Conservation (phyloP, 352 stramenopile genomes). For the Globisporangium cederbergense region DNA sequence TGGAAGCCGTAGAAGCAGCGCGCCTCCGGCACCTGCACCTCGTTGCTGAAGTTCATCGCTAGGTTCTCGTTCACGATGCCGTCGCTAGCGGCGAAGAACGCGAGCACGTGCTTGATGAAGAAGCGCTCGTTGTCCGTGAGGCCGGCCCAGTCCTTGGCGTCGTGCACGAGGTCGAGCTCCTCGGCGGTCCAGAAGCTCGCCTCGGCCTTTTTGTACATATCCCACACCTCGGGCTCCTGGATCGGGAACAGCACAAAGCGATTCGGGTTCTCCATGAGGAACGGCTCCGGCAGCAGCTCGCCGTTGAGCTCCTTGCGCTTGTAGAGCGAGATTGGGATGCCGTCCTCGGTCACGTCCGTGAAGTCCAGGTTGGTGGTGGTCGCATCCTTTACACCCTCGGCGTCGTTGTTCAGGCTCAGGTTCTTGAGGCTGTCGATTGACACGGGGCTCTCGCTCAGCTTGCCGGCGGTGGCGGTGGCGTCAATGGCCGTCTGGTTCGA, state of each 20-base stretch:
- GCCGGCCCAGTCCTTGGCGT: conserved; percentile 94
- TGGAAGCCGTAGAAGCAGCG: conserved; percentile 99
- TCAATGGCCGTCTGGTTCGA: conserved; percentile 9
- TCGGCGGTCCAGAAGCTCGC: conserved; percentile 99
- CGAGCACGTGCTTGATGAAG: conserved; percentile 98
- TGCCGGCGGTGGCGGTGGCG: conserved; percentile 23
- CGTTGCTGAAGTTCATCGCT: conserved; percentile 97
- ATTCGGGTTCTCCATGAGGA: conserved; percentile 94
- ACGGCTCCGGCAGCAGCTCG: conserved; percentile 86
- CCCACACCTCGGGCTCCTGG: conserved; percentile 96
- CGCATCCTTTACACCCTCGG: neutral
- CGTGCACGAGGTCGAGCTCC: conserved; percentile 96
- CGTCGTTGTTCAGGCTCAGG: conserved; percentile 7
- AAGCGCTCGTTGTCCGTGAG: conserved; percentile 95
- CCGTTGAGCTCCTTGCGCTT: conserved; percentile 86
- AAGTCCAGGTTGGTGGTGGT: conserved; percentile 17
- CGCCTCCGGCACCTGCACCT: conserved; percentile 96
- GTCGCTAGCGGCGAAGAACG: conserved; percentile 98
- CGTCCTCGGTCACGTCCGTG: conserved; percentile 22
- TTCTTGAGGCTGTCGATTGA: conserved; percentile 14
- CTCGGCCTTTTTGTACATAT: conserved; percentile 99
- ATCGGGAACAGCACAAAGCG: conserved; percentile 98
- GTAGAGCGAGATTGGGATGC: conserved; percentile 68
- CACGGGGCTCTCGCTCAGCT: conserved; percentile 18
- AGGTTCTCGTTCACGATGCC: conserved; percentile 99